Evolutionary conservation across 2,329 filamentous ascomycete species (phyloP).

Genomic region (Claviceps sp.): DNA sequence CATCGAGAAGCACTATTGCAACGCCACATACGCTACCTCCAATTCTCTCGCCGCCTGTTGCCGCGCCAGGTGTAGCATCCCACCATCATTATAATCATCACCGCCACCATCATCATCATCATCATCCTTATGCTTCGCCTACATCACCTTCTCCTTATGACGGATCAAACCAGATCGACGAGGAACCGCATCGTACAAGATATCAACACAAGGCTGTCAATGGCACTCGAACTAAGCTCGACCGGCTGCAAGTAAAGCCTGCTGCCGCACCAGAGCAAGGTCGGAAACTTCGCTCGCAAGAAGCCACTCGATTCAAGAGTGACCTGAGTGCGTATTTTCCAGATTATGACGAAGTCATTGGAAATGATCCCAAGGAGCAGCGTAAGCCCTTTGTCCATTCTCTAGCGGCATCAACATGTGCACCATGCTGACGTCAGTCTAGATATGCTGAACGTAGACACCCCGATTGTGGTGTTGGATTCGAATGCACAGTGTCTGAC

Average conservation of each 20-base stretch:
- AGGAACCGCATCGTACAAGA: conserved; percentile 27
- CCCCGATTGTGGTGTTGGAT: conserved; percentile 59
- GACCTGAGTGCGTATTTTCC: conserved; percentile 84
- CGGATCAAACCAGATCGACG: conserved; percentile 10
- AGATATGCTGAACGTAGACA: conserved; percentile 64
- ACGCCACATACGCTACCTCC: background rate
- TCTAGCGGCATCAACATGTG: no score
- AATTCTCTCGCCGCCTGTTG: conserved; percentile 2
- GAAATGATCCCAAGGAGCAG: conserved; percentile 64
- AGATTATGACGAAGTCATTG: conserved; percentile 89
- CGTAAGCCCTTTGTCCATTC: conserved; percentile 37
- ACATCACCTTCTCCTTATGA: conserved; percentile 7
- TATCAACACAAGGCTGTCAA: conserved; percentile 46
- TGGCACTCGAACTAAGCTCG: conserved; percentile 48
- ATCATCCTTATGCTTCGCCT: conserved; percentile 4
- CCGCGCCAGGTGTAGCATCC: conserved; percentile 1
- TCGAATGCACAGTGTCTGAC: conserved; percentile 21
- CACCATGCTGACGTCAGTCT: conserved; percentile 3
- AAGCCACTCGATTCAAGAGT: conserved; percentile 77
- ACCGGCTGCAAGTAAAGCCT: conserved; percentile 36
- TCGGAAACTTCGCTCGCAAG: conserved; percentile 71
- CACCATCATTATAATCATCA: conserved; percentile 6
- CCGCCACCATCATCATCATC: background rate
- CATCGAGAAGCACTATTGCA: background rate
- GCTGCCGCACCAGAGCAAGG: conserved; percentile 46